These are phyloP conservation scores for Ustilago lituana DNA, from an alignment of 1,284 basidiomycete species.

Conservation along the genomic window DNA sequence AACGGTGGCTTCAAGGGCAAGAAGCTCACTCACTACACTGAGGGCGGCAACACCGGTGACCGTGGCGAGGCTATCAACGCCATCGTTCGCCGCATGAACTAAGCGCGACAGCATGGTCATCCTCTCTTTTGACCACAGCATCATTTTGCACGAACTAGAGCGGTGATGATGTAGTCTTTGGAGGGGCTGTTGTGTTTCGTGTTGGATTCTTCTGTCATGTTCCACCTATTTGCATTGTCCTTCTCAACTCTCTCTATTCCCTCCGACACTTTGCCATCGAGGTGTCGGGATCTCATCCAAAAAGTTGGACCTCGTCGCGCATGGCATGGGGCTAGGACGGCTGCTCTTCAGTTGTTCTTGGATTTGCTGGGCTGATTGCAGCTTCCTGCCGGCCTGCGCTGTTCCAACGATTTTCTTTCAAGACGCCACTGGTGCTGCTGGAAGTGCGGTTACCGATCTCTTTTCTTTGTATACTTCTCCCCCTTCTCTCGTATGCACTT, in stretches of 20 bases:
- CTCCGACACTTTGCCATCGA: slow-evolving; percentile 5
- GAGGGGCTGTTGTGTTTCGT: slow-evolving; percentile 3
- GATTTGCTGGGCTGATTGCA: slow-evolving; percentile 33
- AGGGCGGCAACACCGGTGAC: slow-evolving; percentile 84
- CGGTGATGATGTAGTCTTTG: background rate
- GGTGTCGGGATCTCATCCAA: slow-evolving; percentile 1
- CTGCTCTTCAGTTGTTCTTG: slow-evolving; percentile 18
- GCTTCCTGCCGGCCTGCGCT: slow-evolving; percentile 5
- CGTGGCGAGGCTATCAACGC: slow-evolving; percentile 96
- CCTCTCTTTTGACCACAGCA: background rate
- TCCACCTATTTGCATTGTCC: slow-evolving; percentile 29
- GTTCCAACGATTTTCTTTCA: slow-evolving; percentile 6
- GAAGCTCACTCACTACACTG: slow-evolving; percentile 81
- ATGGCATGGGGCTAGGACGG: background rate
- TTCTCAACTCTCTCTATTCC: slow-evolving; percentile 23
- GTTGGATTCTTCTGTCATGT: slow-evolving; percentile 21
- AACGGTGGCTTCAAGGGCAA: slow-evolving; percentile 95
- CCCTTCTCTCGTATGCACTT: slow-evolving; percentile 2
- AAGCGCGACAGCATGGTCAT: slow-evolving; percentile 14
- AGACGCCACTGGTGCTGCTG: no score
- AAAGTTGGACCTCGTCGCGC: slow-evolving; percentile 23
- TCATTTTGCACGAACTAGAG: background rate
- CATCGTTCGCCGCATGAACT: slow-evolving; percentile 89
- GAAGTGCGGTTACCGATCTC: no score
- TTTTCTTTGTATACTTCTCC: slow-evolving; percentile 24